Percentiles rank a stretch among this genome's conserved stretches.
Evolutionary conservation across 305 asterid species (phyloP).

Genomic region (Solanum hybrid): DNA sequence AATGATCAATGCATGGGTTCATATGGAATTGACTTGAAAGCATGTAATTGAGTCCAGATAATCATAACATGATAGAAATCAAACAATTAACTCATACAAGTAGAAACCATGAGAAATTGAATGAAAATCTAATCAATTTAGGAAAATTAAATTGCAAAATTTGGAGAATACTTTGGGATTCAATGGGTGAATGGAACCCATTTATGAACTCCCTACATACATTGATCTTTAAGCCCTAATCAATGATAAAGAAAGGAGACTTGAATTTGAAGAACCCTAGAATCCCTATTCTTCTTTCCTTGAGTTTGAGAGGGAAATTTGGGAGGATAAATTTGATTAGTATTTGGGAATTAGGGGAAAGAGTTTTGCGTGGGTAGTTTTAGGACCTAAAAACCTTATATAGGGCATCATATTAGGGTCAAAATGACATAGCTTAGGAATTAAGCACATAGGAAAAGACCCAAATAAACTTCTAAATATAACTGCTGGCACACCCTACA

Average conservation of each 20-base stretch:
- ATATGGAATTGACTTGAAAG: background rate
- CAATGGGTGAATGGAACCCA: background rate
- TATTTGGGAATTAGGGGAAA: background rate
- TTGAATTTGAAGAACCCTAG: background rate
- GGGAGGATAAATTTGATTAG: background rate
- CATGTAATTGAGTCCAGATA: background rate
- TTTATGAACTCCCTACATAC: background rate
- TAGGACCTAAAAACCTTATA: background rate
- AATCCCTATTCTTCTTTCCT: background rate
- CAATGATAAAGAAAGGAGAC: background rate
- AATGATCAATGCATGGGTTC: background rate
- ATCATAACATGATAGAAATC: background rate
- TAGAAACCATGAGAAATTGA: background rate
- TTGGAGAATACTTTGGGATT: background rate
- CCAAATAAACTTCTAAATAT: background rate
- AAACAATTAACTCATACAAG: background rate
- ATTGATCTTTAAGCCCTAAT: background rate
- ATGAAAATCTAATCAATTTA: background rate
- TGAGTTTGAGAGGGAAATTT: background rate
- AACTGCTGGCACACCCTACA: background rate
- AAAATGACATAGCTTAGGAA: background rate
- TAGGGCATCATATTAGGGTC: accelerated
- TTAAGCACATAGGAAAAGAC: background rate
- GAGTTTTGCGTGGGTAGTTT: background rate
- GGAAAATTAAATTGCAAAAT: too few species aligned